phyloP scores from a whole-genome alignment of 75 land plant species.

The Cunninghamia lanceolata region DNA sequence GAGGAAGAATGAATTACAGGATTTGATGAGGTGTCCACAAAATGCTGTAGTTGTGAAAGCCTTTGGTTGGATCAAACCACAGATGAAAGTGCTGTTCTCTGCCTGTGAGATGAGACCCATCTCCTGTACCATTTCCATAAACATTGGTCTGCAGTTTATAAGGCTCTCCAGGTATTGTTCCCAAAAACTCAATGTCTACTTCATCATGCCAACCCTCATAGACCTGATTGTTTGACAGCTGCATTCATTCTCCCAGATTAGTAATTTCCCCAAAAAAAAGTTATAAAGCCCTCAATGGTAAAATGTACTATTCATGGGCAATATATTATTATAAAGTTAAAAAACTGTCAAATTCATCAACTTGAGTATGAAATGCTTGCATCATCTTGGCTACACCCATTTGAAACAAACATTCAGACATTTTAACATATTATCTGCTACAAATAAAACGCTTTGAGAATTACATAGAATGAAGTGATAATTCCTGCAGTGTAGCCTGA shows the following conservation, averaged over 20 bases:
- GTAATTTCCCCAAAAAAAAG: no score
- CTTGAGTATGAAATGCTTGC: no score
- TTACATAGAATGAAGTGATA: conserved; percentile 66
- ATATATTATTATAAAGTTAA: no score
- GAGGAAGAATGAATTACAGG: not conserved
- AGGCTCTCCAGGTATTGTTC: no score
- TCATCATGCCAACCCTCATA: not conserved
- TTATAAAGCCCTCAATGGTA: no score
- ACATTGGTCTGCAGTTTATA: no score
- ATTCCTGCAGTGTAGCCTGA: conserved; percentile 83
- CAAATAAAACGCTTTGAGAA: not conserved
- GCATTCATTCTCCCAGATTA: not conserved
- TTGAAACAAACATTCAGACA: not conserved
- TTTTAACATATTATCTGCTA: not conserved
- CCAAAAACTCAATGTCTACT: not conserved
- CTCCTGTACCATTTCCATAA: no score
- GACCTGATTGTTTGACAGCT: conserved; percentile 3
- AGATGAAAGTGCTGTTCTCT: no score
- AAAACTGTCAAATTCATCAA: not conserved
- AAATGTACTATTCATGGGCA: no score
- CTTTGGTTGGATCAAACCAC: not conserved
- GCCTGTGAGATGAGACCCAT: no score
- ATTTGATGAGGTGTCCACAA: not conserved
- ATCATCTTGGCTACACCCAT: not conserved
- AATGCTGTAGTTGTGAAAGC: not conserved